phyloP scores from a whole-genome alignment of 176 grass and related monocot genomes.

The Carex myosuroides region DNA sequence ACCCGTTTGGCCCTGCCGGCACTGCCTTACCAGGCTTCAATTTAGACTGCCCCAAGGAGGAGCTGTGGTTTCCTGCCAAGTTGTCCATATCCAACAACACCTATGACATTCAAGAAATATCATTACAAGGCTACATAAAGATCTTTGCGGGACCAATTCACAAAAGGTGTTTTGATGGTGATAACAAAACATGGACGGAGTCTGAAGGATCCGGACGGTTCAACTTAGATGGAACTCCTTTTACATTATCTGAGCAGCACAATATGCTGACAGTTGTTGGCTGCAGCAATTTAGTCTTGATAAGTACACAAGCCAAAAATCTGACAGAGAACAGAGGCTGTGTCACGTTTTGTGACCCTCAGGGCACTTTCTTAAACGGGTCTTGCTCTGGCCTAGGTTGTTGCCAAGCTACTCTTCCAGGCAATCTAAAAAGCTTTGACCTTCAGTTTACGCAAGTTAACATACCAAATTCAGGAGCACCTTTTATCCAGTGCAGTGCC shows the following conservation, averaged over 20 bases:
- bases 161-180: not conserved
- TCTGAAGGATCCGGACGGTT: not conserved
- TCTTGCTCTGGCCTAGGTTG: not conserved
- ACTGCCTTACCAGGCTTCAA: not conserved
- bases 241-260: not conserved
- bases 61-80: not conserved
- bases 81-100: not conserved
- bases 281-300: not conserved
- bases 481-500: not conserved
- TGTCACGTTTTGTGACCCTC: not conserved
- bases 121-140: not conserved
- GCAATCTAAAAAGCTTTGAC: not conserved
- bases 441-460: not conserved
- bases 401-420: slow-evolving; percentile 5
- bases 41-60: not conserved
- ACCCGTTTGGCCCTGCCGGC: not conserved
- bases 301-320: not conserved
- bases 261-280: not conserved
- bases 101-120: not conserved
- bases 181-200: not conserved
- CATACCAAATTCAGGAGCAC: not conserved
- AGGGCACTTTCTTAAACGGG: not conserved
- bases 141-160: not conserved
- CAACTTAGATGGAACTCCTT: slow-evolving; percentile 1
- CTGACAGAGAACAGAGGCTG: not conserved